These are phyloP conservation scores for Calonectria pseudoturangicola DNA, from an alignment of 2,329 filamentous ascomycete species.

Conservation along the genomic window DNA sequence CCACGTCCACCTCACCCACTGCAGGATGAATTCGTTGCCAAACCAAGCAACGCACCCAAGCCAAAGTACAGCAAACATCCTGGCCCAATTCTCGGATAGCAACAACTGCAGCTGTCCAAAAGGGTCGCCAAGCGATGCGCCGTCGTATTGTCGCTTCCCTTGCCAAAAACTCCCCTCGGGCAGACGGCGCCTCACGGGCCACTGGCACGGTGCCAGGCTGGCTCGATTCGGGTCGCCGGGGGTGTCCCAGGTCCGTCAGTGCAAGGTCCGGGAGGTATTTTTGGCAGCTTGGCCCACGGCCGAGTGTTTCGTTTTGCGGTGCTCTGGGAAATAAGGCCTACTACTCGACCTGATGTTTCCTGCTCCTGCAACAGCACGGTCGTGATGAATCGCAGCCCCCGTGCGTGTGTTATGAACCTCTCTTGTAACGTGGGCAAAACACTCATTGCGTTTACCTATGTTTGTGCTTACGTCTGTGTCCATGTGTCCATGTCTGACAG, in stretches of 20 bases:
- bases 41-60: background rate
- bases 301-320: constrained; percentile 38
- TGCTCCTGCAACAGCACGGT: constrained; percentile 9
- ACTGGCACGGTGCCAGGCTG: background rate
- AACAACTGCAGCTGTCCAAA: constrained; percentile 4
- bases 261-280: constrained; percentile 32
- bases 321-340: constrained; percentile 19
- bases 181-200: background rate
- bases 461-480: background rate
- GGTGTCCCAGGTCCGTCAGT: constrained; percentile 1
- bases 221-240: constrained; percentile 12
- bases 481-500: background rate
- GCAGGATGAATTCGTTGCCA: background rate
- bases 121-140: background rate
- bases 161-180: constrained; percentile 1
- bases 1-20: constrained; percentile 26
- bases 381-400: background rate
- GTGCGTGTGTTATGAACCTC: constrained; percentile 1
- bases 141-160: constrained; percentile 6
- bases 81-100: background rate
- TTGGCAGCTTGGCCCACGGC: constrained; percentile 33
- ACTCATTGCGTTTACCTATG: background rate
- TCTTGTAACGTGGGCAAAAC: constrained; percentile 17
- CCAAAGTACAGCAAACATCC: constrained; percentile 15
- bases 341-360: constrained; percentile 11